These are phyloP conservation scores for Diaporthe velutina DNA, from an alignment of 2,329 filamentous ascomycete genomes.

Conservation along the genomic window DNA sequence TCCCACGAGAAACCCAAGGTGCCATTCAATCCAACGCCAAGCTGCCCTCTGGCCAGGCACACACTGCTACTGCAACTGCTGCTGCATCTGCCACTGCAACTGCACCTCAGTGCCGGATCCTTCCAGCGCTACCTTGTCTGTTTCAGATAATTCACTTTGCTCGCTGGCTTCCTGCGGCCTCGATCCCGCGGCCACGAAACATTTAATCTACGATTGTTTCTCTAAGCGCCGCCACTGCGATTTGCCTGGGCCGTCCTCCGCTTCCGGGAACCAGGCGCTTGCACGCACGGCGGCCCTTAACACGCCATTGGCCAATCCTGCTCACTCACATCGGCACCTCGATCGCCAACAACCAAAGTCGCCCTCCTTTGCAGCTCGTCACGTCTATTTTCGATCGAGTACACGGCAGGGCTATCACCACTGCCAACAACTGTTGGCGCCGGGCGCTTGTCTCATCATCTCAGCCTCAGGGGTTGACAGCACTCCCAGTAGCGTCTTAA, in stretches of 20 bases:
- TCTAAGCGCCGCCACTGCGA: slow-evolving; percentile 37
- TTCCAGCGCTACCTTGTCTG: slow-evolving; percentile 29
- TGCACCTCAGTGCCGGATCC: slow-evolving; percentile 13
- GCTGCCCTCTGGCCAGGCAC: slow-evolving; percentile 5
- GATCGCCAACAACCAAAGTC: not conserved
- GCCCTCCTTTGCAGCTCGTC: slow-evolving; percentile 17
- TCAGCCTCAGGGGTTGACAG: slow-evolving; percentile 3
- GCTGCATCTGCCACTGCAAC: not conserved
- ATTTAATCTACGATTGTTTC: slow-evolving; percentile 37
- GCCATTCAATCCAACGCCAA: slow-evolving; percentile 24
- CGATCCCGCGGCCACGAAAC: slow-evolving; percentile 31
- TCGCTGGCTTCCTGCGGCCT: slow-evolving; percentile 26
- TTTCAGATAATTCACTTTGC: slow-evolving; percentile 34
- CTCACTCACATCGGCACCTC: not conserved
- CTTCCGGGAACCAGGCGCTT: slow-evolving; percentile 38
- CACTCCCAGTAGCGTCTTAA: slow-evolving; percentile 16
- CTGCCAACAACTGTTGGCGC: slow-evolving; percentile 19
- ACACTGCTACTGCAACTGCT: not conserved
- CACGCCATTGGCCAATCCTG: slow-evolving; percentile 37
- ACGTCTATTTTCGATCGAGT: slow-evolving; percentile 34
- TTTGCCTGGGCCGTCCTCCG: slow-evolving; percentile 2
- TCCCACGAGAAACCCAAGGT: slow-evolving; percentile 25
- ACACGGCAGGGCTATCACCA: slow-evolving; percentile 8
- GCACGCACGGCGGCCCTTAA: slow-evolving; percentile 6
- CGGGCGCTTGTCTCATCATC: slow-evolving; percentile 33